Base-by-base conservation (phyloP, 2,329 filamentous ascomycete genomes). In the Exophiala sp. region DNA sequence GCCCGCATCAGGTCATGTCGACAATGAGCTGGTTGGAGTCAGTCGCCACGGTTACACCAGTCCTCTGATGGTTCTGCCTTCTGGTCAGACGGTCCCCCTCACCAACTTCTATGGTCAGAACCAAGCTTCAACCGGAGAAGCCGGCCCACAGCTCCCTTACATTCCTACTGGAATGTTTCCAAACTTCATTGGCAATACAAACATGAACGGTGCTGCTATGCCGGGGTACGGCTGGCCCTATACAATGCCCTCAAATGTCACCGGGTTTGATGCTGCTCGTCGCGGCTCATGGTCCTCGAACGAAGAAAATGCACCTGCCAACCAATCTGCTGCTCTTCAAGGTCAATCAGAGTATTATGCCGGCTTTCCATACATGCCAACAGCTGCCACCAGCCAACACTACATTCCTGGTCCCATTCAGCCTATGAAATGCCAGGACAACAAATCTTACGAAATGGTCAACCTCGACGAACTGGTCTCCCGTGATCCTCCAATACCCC, bases 401-500 rank as follows among this genome's bases (percentile, higher is more conserved):
- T 68, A 66, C 48, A 61, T 69, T 48, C 59, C 55, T 30, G 59
- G 58, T 27, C 58, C 58, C 24, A 59, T 61, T 22, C 71, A 74
- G 55, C 68, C 73, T 61, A 72, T 73, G 70, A 74, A 71, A 56
- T 68, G 66, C 8, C 57, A 66, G 0, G 58, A 64, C 55, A 63
- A 62, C 48, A 70, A 64, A 39, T 70, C 70, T 9, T 73, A 73
- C 52, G 66, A 71, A n/a, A 57, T 71, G 42, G 69, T 70, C 55
- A 70, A 74, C 44, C 63, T 89, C 44, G 81, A 88, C 49, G 78
- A 78, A 16, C 69, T 90, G 42, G 73, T 87, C 37, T 74, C 83
- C 62, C 80, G 86, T 64, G 83, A 89, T n/a, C 93, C 93, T 14
- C 70, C 82, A 0, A 86, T 98, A 55, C 93, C 93, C 16, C 79